These are phyloP conservation scores for Lactarius evosmus DNA, from an alignment of 768 basidiomycete genomes.

Conservation along the genomic window DNA sequence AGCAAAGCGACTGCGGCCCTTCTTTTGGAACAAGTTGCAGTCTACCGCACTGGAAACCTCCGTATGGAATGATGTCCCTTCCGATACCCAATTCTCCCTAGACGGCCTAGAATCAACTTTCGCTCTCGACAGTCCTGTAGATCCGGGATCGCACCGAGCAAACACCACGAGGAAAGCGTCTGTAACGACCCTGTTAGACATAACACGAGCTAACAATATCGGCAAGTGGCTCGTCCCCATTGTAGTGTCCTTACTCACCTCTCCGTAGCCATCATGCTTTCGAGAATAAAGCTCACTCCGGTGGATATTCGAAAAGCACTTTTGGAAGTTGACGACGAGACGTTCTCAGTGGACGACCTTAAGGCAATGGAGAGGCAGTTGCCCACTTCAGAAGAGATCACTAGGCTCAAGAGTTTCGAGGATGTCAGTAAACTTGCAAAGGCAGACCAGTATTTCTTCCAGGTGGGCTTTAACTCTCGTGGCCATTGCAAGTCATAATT, in stretches of 20 bases:
- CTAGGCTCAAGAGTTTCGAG: constrained; percentile 63
- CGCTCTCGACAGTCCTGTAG: constrained; percentile 47
- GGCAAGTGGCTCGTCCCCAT: constrained; percentile 42
- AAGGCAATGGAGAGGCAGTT: constrained; percentile 69
- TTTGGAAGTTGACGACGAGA: constrained; percentile 65
- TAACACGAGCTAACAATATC: constrained; percentile 80
- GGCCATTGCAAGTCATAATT: background rate
- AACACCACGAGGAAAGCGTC: constrained; percentile 52
- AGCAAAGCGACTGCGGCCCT: constrained; percentile 68
- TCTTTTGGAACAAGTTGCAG: constrained; percentile 88
- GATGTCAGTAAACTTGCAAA: constrained; percentile 73
- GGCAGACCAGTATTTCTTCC: constrained; percentile 78
- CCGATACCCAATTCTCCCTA: constrained; percentile 49
- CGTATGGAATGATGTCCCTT: constrained; percentile 66
- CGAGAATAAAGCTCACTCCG: constrained; percentile 63
- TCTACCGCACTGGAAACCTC: constrained; percentile 43
- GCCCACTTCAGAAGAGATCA: constrained; percentile 81
- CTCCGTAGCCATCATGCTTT: constrained; percentile 74
- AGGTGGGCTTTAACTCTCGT: constrained; percentile 45
- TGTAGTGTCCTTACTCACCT: background rate
- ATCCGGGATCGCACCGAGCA: constrained; percentile 41
- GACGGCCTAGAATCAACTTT: constrained; percentile 76
- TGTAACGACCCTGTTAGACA: constrained; percentile 71
- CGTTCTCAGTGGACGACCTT: constrained; percentile 69
- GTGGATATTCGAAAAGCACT: constrained; percentile 68